Percentiles rank a stretch among this genome's conserved stretches.
Conservation (phyloP, 805 yeast species). For the Wickerhamiella brachini region DNA sequence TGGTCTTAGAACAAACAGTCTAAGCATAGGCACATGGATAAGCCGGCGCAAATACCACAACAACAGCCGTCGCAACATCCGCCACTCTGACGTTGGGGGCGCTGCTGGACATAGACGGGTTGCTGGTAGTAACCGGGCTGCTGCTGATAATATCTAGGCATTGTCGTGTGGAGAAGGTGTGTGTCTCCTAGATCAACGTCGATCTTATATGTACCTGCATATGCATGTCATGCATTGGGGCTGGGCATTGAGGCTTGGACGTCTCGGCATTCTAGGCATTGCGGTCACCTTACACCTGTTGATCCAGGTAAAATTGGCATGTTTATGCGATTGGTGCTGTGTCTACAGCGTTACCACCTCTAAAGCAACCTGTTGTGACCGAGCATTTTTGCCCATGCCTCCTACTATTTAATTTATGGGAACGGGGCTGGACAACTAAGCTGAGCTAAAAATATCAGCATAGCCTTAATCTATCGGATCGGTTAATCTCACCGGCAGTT, state of each 20-base stretch:
- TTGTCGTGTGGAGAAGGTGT: background rate
- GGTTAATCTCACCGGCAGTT: too few species aligned
- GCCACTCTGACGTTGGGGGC: conserved; percentile 1
- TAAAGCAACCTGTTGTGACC: too few species aligned
- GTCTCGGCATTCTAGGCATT: background rate
- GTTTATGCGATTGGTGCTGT: too few species aligned
- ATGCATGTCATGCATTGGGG: background rate
- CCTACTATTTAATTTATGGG: too few species aligned
- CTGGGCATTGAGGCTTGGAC: background rate
- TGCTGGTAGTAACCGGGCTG: conserved; percentile 21
- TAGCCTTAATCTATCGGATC: background rate
- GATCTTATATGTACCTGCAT: background rate
- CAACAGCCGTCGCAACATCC: conserved; percentile 20
- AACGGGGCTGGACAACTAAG: background rate
- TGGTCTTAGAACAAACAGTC: conserved; percentile 13
- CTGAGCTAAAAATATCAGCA: background rate
- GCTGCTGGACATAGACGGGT: conserved; percentile 4
- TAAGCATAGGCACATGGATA: conserved; percentile 24
- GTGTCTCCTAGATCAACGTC: background rate
- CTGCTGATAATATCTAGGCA: background rate
- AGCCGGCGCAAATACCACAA: conserved; percentile 25
- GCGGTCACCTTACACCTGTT: too few species aligned
- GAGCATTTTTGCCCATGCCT: too few species aligned
- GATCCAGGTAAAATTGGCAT: too few species aligned
- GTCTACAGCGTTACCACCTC: too few species aligned